phyloP scores from a whole-genome alignment of 306 rosid species.

The Neltuma alba region DNA sequence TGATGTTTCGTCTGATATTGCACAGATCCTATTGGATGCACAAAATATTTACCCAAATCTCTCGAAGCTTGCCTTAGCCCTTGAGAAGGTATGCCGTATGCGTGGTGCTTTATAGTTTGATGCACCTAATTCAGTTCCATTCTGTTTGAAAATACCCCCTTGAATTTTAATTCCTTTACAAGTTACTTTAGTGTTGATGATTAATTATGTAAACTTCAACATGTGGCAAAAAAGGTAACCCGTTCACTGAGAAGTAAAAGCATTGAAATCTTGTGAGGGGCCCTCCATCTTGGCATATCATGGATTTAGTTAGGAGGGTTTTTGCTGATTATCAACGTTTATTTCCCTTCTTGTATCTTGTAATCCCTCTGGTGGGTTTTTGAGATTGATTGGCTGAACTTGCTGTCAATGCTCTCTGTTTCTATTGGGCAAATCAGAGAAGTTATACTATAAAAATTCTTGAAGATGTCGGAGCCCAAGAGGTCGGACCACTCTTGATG shows the following conservation, averaged over 20 bases:
- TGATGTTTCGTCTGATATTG: conserved; percentile 25
- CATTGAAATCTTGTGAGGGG: neutral
- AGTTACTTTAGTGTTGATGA: neutral
- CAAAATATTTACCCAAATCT: conserved; percentile 76
- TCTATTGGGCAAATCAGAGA: neutral
- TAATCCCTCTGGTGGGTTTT: neutral
- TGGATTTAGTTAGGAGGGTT: neutral
- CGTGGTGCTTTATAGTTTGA: conserved; percentile 34
- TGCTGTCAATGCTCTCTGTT: neutral
- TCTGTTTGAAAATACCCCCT: neutral
- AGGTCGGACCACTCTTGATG: too few relatives aligned
- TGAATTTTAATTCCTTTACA: neutral
- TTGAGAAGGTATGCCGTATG: conserved; percentile 93
- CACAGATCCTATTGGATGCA: conserved; percentile 84
- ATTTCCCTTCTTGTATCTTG: neutral
- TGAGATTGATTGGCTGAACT: neutral
- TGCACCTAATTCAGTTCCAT: conserved; percentile 19
- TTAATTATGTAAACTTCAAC: neutral
- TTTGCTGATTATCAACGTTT: neutral
- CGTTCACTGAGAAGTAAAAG: neutral
- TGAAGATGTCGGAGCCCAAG: neutral
- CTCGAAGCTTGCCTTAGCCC: conserved; percentile 90
- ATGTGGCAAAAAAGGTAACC: neutral
- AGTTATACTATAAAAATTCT: neutral
- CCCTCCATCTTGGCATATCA: neutral